A percentile compares a stretch with the other conserved stretches of the same genome.
These are phyloP conservation scores for Aspergillus glaucus DNA, from an alignment of 2,329 filamentous ascomycete species.

Conservation along the genomic window DNA sequence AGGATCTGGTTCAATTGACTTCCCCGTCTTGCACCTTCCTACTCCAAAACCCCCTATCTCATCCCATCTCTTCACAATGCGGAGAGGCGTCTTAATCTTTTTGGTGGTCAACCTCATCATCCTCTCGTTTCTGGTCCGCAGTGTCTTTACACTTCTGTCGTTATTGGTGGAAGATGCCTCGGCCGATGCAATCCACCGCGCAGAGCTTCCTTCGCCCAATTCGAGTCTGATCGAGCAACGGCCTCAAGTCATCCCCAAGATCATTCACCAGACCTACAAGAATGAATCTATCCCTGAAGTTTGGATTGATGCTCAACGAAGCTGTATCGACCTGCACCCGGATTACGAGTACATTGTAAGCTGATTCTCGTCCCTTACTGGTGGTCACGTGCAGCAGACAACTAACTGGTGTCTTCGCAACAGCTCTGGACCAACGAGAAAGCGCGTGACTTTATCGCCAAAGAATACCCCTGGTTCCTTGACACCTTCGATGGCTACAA, in stretches of 20 bases:
- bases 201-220: slow-evolving; percentile 61
- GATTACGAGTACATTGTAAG: slow-evolving; percentile 68
- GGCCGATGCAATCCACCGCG: slow-evolving; percentile 59
- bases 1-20: slow-evolving; percentile 2
- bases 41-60: not conserved
- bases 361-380: slow-evolving; percentile 1
- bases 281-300: slow-evolving; percentile 62
- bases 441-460: slow-evolving; percentile 63
- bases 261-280: slow-evolving; percentile 71
- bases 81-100: slow-evolving; percentile 56
- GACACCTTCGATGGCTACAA: slow-evolving; percentile 67
- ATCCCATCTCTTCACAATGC: slow-evolving; percentile 42
- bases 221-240: slow-evolving; percentile 52
- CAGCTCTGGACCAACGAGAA: slow-evolving; percentile 71
- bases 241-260: slow-evolving; percentile 63
- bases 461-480: slow-evolving; percentile 72
- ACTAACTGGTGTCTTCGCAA: slow-evolving; percentile 14
- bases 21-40: not conserved
- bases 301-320: slow-evolving; percentile 61
- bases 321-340: slow-evolving; percentile 60
- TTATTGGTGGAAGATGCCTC: slow-evolving; percentile 63
- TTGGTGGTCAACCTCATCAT: slow-evolving; percentile 59
- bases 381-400: not conserved
- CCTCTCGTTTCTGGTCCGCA: slow-evolving; percentile 58
- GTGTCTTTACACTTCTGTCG: slow-evolving; percentile 64